Evolutionary conservation across 1,284 basidiomycete genomes (phyloP), one percentile per base, ranked within the genome.

Genomic region (Uromyces viciae-fabae): DNA sequence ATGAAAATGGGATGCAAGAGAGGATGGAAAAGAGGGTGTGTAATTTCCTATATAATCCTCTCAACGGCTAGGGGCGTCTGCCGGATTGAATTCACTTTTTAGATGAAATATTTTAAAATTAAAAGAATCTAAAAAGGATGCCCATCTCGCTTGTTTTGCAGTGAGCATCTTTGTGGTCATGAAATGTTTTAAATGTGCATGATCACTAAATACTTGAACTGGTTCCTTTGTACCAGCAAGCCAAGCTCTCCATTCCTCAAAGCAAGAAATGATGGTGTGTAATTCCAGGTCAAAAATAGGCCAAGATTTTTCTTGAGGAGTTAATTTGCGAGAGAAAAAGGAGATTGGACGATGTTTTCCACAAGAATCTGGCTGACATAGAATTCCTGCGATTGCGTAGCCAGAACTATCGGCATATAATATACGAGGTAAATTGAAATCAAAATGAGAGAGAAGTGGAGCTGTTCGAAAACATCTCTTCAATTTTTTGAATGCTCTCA

Each of bases 381-480:
- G 28, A 2, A 83, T 81, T 0, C 54, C 82, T 2, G 82, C 38
- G 15, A 82, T 33, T 0, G 82, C 81, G 46, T 72, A 82, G 36
- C 81, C 77, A 4, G 76, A 83, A 31, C 52, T 82, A 69, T n/a
- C 72, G 17, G 42, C 68, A 28, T 78, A 64, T 15, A 78, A 11
- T 2, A 25, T 36, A 11, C 28, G 7, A 40, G 19, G 19, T 14
- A 25, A n/a, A 14, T 33, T 7, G 28, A 75, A 75, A 25, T 56
- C 49, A 40, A 75, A 60, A 28, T 75, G 73, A n/a, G 19, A 60
- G 8, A 75, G 73, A 4, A 75, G 40, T 11, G 73, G 52, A 31
- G 73, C 49, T 7, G 52, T n/a, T 5, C 5, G 19, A 56, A 56
- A 56, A 8, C 22, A 7, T 7, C 22, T n/a, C 28, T 56, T 56